A percentile compares a stretch with the other conserved stretches of the same genome.
phyloP scores from a whole-genome alignment of 2,329 filamentous ascomycete species.

The Rhinocladiella mackenziei region DNA sequence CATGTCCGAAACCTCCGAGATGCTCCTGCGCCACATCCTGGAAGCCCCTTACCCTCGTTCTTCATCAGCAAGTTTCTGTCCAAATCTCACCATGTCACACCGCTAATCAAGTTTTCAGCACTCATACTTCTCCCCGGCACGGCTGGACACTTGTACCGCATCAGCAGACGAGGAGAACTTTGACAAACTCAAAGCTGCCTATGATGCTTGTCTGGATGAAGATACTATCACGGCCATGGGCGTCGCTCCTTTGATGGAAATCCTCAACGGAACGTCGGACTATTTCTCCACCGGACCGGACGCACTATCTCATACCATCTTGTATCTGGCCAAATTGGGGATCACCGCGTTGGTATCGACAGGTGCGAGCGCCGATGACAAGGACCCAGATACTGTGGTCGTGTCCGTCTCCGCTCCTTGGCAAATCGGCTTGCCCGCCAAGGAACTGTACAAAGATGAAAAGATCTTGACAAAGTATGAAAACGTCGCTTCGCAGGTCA shows the following conservation, averaged over 20 bases:
- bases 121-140: slow-evolving; percentile 22
- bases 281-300: slow-evolving; percentile 29
- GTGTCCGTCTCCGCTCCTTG: slow-evolving; percentile 45
- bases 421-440: slow-evolving; percentile 57
- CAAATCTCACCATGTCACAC: slow-evolving; percentile 35
- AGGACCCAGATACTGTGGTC: slow-evolving; percentile 52
- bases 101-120: slow-evolving; percentile 15
- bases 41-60: slow-evolving; percentile 51
- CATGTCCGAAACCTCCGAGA: slow-evolving; percentile 59
- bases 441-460: slow-evolving; percentile 58
- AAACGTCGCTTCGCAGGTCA: slow-evolving; percentile 41
- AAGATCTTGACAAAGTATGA: slow-evolving; percentile 52
- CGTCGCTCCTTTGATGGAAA: slow-evolving; percentile 51
- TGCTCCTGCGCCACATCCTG: slow-evolving; percentile 59
- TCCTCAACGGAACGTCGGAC: slow-evolving; percentile 53
- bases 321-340: slow-evolving; percentile 38
- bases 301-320: slow-evolving; percentile 36
- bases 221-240: slow-evolving; percentile 54
- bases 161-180: slow-evolving; percentile 54
- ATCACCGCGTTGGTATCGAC: slow-evolving; percentile 36
- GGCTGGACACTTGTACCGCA: slow-evolving; percentile 12
- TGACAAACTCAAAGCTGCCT: slow-evolving; percentile 60
- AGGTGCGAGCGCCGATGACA: slow-evolving; percentile 46
- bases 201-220: slow-evolving; percentile 64
- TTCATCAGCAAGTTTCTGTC: slow-evolving; percentile 31